phyloP scores from a whole-genome alignment of 2,329 filamentous ascomycete genomes.

The Trichoderma harzianum region DNA sequence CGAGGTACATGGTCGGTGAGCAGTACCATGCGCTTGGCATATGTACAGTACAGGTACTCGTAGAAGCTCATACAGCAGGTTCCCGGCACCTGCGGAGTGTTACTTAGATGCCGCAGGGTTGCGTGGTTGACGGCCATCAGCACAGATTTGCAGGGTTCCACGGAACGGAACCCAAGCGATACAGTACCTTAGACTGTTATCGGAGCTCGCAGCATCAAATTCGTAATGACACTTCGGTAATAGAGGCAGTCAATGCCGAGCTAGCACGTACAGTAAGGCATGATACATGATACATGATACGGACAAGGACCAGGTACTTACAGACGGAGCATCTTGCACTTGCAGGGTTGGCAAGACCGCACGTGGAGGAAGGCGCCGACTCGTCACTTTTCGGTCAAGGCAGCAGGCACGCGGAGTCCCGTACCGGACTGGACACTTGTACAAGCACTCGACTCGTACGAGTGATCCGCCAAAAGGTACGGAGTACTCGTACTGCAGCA shows the following conservation, averaged over 20 bases:
- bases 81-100: not conserved
- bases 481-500: not conserved
- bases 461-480: not conserved
- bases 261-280: not conserved
- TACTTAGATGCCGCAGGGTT: not conserved
- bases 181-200: not conserved
- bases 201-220: not conserved
- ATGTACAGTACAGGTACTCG: not conserved
- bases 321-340: not conserved
- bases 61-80: not conserved
- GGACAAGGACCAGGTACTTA: not conserved
- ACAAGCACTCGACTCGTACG: not conserved
- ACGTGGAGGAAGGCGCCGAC: conserved; percentile 3
- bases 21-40: not conserved
- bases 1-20: not conserved
- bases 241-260: not conserved
- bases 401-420: not conserved
- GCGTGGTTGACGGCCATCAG: not conserved
- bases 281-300: not conserved
- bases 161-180: not conserved
- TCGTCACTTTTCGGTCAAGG: not conserved
- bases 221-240: not conserved
- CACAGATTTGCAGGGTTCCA: not conserved
- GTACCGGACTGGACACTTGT: not conserved
- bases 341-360: not conserved